A percentile compares a stretch with the other conserved stretches of the same genome.
These are phyloP conservation scores for Rhizoclosmatium sp. DNA, from an alignment of 192 early-diverging fungal species.

Conservation along the genomic window DNA sequence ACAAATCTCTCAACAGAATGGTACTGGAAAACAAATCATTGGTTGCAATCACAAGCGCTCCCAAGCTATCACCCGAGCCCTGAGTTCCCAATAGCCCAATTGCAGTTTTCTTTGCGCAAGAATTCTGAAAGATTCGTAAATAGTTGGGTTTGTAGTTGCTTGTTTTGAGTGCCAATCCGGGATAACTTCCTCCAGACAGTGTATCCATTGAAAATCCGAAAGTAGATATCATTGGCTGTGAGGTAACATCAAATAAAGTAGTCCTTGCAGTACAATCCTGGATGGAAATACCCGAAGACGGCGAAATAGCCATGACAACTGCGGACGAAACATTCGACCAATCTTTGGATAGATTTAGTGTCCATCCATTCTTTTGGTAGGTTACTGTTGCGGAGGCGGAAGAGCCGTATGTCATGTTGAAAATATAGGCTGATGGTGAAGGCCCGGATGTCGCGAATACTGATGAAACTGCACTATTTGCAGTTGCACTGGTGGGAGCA, in stretches of 20 bases:
- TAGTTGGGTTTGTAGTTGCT: constrained; percentile 19
- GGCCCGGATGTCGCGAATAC: constrained; percentile 18
- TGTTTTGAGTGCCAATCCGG: constrained; percentile 8
- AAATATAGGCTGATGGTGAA: neutral
- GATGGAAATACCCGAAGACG: neutral
- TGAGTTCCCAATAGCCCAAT: constrained; percentile 22
- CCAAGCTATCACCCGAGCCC: neutral
- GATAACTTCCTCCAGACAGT: too few species aligned
- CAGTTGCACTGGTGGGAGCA: neutral
- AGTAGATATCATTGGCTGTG: neutral
- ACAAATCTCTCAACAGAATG: constrained; percentile 7
- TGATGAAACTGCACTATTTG: neutral
- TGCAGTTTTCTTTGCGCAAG: constrained; percentile 16
- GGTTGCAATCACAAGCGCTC: constrained; percentile 4
- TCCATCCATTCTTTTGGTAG: constrained; percentile 8
- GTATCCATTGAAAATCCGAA: constrained; percentile 22
- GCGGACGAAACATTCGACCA: neutral
- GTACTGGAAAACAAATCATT: constrained; percentile 4
- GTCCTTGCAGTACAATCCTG: neutral
- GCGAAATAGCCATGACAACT: neutral
- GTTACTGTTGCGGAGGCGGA: neutral
- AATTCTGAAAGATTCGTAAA: constrained; percentile 6
- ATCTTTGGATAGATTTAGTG: neutral
- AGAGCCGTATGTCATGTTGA: neutral
- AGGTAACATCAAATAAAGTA: constrained; percentile 15